These are phyloP conservation scores for Boletellus sp. DNA, from an alignment of 768 basidiomycete species.

Conservation along the genomic window DNA sequence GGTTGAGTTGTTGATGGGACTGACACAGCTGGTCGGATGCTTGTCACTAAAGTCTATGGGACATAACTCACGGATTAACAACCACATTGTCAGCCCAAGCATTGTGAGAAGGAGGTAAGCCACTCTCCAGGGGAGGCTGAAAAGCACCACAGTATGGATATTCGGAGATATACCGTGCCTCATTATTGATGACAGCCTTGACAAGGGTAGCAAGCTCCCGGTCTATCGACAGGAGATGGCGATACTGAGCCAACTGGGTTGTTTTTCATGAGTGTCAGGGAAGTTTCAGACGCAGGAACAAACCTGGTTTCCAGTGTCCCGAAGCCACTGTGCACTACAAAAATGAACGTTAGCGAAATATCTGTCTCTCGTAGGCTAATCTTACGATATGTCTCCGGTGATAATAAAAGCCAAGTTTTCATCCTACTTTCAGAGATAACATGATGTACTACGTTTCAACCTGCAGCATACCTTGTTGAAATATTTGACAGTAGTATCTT, in stretches of 20 bases:
- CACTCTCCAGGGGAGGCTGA: constrained; percentile 76
- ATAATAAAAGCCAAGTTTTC: constrained; percentile 78
- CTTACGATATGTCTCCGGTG: constrained; percentile 78
- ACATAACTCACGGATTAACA: constrained; percentile 62
- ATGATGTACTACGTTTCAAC: not conserved
- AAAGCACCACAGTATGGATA: constrained; percentile 81
- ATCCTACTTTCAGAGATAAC: constrained; percentile 34
- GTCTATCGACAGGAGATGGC: constrained; percentile 54
- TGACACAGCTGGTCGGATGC: constrained; percentile 22
- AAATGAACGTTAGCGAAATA: constrained; percentile 4
- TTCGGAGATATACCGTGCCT: constrained; percentile 66
- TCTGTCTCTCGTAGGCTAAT: constrained; percentile 10
- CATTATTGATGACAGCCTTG: constrained; percentile 80
- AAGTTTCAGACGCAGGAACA: constrained; percentile 3
- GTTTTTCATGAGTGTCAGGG: constrained; percentile 1
- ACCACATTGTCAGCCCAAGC: constrained; percentile 65
- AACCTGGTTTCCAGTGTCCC: constrained; percentile 78
- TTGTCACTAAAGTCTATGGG: not conserved
- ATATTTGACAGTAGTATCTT: constrained; percentile 79
- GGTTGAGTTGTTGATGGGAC: constrained; percentile 62
- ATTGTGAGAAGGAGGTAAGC: constrained; percentile 59
- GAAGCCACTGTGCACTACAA: constrained; percentile 74
- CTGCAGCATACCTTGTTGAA: constrained; percentile 49
- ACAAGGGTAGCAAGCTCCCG: constrained; percentile 58
- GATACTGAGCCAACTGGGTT: constrained; percentile 66